phyloP scores from a whole-genome alignment of 208 protist species.

The Angomonas ambiguus region DNA sequence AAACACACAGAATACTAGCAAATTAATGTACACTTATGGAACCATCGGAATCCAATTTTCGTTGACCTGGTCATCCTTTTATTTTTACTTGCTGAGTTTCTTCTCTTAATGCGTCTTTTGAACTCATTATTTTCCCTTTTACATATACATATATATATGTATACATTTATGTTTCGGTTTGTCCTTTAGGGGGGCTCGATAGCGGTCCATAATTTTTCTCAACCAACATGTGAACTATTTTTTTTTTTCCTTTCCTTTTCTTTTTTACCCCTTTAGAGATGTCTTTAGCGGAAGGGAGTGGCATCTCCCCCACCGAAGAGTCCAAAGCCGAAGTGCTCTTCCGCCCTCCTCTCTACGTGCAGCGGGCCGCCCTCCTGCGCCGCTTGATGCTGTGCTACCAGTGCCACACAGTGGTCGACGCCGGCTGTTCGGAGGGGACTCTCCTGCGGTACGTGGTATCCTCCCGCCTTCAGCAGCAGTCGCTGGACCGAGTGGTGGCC shows the following conservation, averaged over 20 bases:
- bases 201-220: no score
- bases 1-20: neutral
- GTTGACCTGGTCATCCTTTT: no score
- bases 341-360: slow-evolving; percentile 37
- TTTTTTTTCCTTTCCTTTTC: no score
- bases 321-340: slow-evolving; percentile 17
- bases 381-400: slow-evolving; percentile 8
- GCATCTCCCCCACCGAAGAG: neutral
- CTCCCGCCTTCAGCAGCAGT: slow-evolving; percentile 22
- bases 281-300: neutral
- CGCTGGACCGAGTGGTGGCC: slow-evolving; percentile 23
- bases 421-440: slow-evolving; percentile 36
- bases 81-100: no score
- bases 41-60: no score
- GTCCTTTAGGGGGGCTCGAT: no score
- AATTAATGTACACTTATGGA: neutral
- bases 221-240: no score
- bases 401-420: slow-evolving; percentile 40
- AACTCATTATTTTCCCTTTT: no score
- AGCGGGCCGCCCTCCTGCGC: slow-evolving; percentile 23
- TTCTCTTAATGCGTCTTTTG: no score
- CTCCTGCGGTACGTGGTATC: slow-evolving; percentile 28
- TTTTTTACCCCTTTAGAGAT: neutral
- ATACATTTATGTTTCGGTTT: neutral
- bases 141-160: no score